Percentiles rank a stretch among this genome's conserved stretches.
These are phyloP conservation scores for Thelonectria blattea DNA, from an alignment of 2,329 filamentous ascomycete species.

Conservation along the genomic window DNA sequence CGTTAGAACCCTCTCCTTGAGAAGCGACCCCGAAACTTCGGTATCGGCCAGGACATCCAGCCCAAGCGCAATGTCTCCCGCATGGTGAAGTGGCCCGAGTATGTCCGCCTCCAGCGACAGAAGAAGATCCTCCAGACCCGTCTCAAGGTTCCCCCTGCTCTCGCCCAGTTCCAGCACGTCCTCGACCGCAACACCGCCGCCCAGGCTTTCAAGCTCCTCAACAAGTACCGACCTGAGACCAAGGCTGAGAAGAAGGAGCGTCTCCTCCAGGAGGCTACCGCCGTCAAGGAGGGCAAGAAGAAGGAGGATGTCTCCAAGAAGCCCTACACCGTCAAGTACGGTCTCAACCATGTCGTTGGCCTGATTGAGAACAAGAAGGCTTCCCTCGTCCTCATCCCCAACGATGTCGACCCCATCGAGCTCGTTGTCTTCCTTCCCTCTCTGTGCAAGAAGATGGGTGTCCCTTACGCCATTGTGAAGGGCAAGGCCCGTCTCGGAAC, in stretches of 20 bases:
- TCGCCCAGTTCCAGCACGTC: slow-evolving; percentile 97
- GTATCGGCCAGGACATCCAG: slow-evolving; percentile 99
- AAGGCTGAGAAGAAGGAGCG: slow-evolving; percentile 99
- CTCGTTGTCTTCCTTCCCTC: slow-evolving; percentile 98
- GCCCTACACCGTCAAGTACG: slow-evolving; percentile 99
- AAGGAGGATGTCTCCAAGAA: slow-evolving; percentile 99
- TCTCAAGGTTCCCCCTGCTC: slow-evolving; percentile 96
- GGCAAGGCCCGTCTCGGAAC: slow-evolving; percentile 99
- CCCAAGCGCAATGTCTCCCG: slow-evolving; percentile 92
- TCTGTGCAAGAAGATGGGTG: slow-evolving; percentile 99
- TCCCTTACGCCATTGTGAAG: slow-evolving; percentile 99
- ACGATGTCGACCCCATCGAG: slow-evolving; percentile 99
- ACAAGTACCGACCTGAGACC: slow-evolving; percentile 99
- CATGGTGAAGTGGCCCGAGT: slow-evolving; percentile 99
- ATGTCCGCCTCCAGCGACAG: slow-evolving; percentile 95
- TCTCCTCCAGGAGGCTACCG: slow-evolving; percentile 96
- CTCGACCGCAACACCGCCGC: slow-evolving; percentile 96
- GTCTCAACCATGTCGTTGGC: slow-evolving; percentile 98
- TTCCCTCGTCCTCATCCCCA: slow-evolving; percentile 94
- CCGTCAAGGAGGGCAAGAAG: slow-evolving; percentile 99
- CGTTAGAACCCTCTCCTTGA: slow-evolving; percentile 96
- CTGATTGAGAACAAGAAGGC: slow-evolving; percentile 99
- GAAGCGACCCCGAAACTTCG: slow-evolving; percentile 97
- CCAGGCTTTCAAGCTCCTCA: slow-evolving; percentile 98
- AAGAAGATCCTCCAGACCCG: slow-evolving; percentile 97